A percentile compares a stretch with the other conserved stretches of the same genome.
Evolutionary conservation across 2,329 filamentous ascomycete genomes (phyloP).

Genomic region (Geoglossum cookeanum): DNA sequence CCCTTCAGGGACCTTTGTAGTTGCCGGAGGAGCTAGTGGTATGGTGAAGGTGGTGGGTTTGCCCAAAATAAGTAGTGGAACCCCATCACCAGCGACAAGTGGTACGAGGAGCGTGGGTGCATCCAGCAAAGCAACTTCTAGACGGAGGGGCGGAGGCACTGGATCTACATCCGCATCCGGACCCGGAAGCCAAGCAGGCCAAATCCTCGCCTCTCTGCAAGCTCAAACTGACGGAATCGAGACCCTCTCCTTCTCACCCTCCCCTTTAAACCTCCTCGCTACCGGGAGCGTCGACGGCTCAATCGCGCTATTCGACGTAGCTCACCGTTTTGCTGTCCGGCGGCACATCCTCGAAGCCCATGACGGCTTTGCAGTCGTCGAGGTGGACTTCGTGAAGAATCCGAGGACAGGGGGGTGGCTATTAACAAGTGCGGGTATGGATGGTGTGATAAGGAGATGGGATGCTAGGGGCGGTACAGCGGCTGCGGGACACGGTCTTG

Average conservation of each 20-base stretch:
- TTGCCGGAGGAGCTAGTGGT: conserved; percentile 74
- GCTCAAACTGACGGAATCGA: conserved; percentile 67
- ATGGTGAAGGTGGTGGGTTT: conserved; percentile 71
- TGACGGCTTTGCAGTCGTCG: conserved; percentile 77
- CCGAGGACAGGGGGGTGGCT: conserved; percentile 36
- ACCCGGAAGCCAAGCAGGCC: conserved; percentile 35
- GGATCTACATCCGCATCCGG: conserved; percentile 23
- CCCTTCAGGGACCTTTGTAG: conserved; percentile 59
- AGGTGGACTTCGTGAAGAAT: conserved; percentile 62
- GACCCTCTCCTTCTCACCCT: conserved; percentile 44
- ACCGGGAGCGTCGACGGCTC: conserved; percentile 44
- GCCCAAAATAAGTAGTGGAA: conserved; percentile 35
- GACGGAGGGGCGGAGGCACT: conserved; percentile 22
- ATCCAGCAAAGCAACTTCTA: conserved; percentile 28
- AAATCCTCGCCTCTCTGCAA: conserved; percentile 67
- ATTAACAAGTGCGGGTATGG: conserved; percentile 76
- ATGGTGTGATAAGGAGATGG: conserved; percentile 81
- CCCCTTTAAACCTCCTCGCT: conserved; percentile 38
- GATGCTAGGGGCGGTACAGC: conserved; percentile 53
- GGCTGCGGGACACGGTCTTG: conserved; percentile 46
- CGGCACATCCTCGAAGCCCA: conserved; percentile 67
- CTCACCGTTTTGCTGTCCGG: conserved; percentile 71
- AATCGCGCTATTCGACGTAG: conserved; percentile 74
- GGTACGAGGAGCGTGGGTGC: conserved; percentile 23
- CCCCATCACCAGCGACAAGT: conserved; percentile 16